Percentiles rank a stretch among this genome's conserved stretches.
Evolutionary conservation across 345 rosid genomes (phyloP).

Genomic region (Syzygium aqueum): DNA sequence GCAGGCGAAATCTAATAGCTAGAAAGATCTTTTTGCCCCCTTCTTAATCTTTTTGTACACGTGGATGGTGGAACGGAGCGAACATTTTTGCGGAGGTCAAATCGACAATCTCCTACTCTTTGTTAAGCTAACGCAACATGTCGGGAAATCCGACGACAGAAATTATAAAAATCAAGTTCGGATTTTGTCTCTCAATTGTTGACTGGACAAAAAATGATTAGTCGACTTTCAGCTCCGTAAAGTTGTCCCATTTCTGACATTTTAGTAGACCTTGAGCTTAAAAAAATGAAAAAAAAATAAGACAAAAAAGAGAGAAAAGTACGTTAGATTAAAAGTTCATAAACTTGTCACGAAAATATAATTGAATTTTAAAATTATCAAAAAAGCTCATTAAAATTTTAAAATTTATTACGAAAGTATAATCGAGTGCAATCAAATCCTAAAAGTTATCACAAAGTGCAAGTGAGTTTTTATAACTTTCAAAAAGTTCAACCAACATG

Average conservation of each 20-base stretch:
- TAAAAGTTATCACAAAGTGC: too few relatives aligned
- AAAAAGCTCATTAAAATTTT: too few relatives aligned
- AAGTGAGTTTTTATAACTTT: too few relatives aligned
- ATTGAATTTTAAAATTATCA: too few relatives aligned
- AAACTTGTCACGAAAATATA: too few relatives aligned
- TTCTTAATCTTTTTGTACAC: neutral
- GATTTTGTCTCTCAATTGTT: neutral
- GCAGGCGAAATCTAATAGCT: neutral
- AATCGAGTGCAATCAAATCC: too few relatives aligned
- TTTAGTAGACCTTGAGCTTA: neutral
- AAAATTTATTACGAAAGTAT: too few relatives aligned
- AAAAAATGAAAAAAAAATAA: neutral
- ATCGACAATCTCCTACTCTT: neutral
- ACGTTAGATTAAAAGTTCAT: too few relatives aligned
- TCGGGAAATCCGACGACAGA: neutral
- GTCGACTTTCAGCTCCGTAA: neutral
- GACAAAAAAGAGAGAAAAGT: neutral
- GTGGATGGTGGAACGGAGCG: neutral
- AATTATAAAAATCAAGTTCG: neutral
- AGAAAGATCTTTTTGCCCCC: neutral
- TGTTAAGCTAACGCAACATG: neutral
- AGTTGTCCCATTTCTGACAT: neutral
- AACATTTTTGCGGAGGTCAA: neutral
- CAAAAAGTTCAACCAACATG: too few relatives aligned
- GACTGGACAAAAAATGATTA: neutral